Evolutionary conservation across 2,329 filamentous ascomycete species (phyloP).

Genomic region (Periconia digitata): DNA sequence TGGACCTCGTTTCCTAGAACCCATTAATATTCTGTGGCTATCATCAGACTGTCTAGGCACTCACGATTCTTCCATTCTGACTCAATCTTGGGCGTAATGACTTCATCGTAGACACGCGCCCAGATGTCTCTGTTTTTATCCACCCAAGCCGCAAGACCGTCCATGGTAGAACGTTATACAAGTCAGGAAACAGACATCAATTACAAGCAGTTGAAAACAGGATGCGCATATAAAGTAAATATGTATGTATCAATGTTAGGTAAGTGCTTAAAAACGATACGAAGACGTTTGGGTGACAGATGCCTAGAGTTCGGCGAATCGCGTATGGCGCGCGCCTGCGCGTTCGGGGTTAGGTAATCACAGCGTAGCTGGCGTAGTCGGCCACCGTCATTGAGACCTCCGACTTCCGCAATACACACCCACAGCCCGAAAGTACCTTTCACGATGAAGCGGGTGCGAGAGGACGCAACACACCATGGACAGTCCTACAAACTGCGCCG

Average conservation of each 20-base stretch:
- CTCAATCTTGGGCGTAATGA: constrained; percentile 35
- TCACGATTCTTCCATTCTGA: constrained; percentile 38
- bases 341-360: too few species aligned
- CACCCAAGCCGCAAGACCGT: constrained; percentile 30
- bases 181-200: not conserved
- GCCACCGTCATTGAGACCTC: not conserved
- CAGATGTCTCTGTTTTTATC: constrained; percentile 29
- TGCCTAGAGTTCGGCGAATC: not conserved
- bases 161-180: constrained; percentile 18
- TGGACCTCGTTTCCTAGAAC: constrained; percentile 28
- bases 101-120: constrained; percentile 37
- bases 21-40: constrained; percentile 1
- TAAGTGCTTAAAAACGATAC: constrained; percentile 17
- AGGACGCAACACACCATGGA: constrained; percentile 27
- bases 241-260: not conserved
- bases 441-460: constrained; percentile 43
- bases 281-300: not conserved
- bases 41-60: too few species aligned
- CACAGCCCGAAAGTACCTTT: constrained; percentile 3
- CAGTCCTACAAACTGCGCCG: constrained; percentile 50
- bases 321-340: constrained; percentile 20
- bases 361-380: too few species aligned
- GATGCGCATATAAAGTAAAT: too few species aligned
- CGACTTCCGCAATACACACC: constrained; percentile 9
- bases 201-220: not conserved